phyloP scores from a whole-genome alignment of 495 filamentous ascomycete genomes.

The Hyaloscypha variabilis region DNA sequence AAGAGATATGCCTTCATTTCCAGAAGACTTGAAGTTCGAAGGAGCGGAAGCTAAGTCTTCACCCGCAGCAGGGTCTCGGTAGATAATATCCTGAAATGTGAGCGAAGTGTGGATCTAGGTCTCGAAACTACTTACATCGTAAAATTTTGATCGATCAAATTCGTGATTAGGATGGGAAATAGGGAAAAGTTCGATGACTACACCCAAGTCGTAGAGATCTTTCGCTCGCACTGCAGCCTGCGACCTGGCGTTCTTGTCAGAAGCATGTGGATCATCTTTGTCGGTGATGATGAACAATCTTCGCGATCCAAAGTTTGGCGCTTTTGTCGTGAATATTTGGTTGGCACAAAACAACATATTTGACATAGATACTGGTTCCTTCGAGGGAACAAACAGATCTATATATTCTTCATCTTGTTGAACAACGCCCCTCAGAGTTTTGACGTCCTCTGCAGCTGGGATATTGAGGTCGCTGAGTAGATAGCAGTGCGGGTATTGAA shows the following conservation, averaged over 20 bases:
- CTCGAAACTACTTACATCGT: conserved; percentile 65
- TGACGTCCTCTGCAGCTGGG: conserved; percentile 85
- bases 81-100: conserved; percentile 72
- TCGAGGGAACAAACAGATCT: conserved; percentile 67
- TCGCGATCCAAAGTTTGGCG: conserved; percentile 89
- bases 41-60: conserved; percentile 50
- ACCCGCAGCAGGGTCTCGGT: conserved; percentile 63
- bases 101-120: background rate
- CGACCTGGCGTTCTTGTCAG: conserved; percentile 69
- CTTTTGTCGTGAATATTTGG: conserved; percentile 93
- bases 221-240: conserved; percentile 85
- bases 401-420: conserved; percentile 73
- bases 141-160: conserved; percentile 88
- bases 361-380: conserved; percentile 77
- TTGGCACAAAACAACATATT: conserved; percentile 94
- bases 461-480: conserved; percentile 87
- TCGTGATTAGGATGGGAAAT: conserved; percentile 73
- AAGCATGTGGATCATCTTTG: conserved; percentile 82
- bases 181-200: conserved; percentile 91
- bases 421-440: conserved; percentile 69
- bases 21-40: conserved; percentile 50
- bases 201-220: conserved; percentile 93
- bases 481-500: conserved; percentile 89
- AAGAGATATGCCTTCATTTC: conserved; percentile 76
- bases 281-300: conserved; percentile 95